These are phyloP conservation scores for Yamadazyma diospyri DNA, from an alignment of 1,139 yeast genomes.

Conservation along the genomic window DNA sequence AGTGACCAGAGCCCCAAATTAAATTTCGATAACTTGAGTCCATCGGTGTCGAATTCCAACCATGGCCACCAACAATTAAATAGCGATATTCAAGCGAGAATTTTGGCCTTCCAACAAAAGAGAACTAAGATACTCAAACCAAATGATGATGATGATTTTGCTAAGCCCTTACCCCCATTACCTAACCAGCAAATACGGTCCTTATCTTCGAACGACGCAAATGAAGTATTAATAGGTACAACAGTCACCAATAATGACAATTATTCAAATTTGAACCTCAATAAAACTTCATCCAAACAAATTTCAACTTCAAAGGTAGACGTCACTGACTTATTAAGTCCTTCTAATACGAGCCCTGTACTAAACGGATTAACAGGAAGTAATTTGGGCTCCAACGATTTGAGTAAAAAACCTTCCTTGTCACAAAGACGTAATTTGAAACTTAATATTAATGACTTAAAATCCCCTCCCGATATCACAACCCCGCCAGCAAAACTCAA, in stretches of 20 bases:
- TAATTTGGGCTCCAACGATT: slow-evolving; percentile 12
- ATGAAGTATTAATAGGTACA: slow-evolving; percentile 2
- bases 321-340: slow-evolving; percentile 1
- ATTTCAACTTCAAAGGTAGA: neutral
- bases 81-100: slow-evolving; percentile 71
- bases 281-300: slow-evolving; percentile 4
- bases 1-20: slow-evolving; percentile 10
- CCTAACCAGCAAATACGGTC: slow-evolving; percentile 15
- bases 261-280: slow-evolving; percentile 12
- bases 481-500: slow-evolving; percentile 14
- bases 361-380: neutral
- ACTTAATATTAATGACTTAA: slow-evolving; percentile 35
- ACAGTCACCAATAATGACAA: too few relatives aligned
- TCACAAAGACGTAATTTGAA: slow-evolving; percentile 62
- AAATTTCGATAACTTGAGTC: slow-evolving; percentile 8
- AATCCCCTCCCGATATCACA: slow-evolving; percentile 9
- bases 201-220: slow-evolving; percentile 15
- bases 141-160: slow-evolving; percentile 1
- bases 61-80: slow-evolving; percentile 32
- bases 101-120: slow-evolving; percentile 71
- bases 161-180: slow-evolving; percentile 14
- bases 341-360: slow-evolving; percentile 2
- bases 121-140: slow-evolving; percentile 31
- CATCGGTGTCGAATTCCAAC: slow-evolving; percentile 6
- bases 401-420: slow-evolving; percentile 43